Conservation (phyloP, 1,139 yeast genomes). For the Candida sp. region DNA sequence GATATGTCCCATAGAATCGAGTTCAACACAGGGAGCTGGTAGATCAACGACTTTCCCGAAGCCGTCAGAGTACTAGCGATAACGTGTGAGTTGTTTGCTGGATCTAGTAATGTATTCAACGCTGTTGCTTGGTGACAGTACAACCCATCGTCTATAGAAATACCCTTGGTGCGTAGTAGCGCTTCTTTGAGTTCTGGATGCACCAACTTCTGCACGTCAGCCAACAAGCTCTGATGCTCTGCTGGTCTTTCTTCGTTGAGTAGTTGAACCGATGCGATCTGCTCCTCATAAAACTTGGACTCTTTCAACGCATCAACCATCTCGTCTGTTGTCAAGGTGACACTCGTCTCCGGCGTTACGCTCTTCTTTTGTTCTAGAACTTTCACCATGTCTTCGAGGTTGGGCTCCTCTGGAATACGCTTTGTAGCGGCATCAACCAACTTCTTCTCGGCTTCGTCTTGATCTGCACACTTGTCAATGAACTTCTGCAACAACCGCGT, state of each 20-base stretch:
- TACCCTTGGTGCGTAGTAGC: slow-evolving; percentile 48
- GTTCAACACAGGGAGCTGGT: slow-evolving; percentile 83
- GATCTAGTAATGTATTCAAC: slow-evolving; percentile 50
- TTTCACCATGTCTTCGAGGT: slow-evolving; percentile 36
- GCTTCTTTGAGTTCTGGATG: slow-evolving; percentile 55
- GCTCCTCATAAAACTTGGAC: slow-evolving; percentile 57
- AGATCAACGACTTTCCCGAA: slow-evolving; percentile 92
- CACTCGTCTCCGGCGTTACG: slow-evolving; percentile 15
- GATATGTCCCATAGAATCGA: slow-evolving; percentile 50
- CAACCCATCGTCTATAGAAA: slow-evolving; percentile 51
- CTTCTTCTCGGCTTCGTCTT: slow-evolving; percentile 33
- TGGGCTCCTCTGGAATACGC: slow-evolving; percentile 51
- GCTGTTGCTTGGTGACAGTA: slow-evolving; percentile 88
- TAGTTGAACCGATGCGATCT: slow-evolving; percentile 41
- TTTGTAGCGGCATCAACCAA: slow-evolving; percentile 34
- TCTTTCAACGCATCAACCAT: slow-evolving; percentile 52
- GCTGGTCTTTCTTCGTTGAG: slow-evolving; percentile 29
- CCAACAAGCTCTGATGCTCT: slow-evolving; percentile 16
- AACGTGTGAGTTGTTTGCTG: slow-evolving; percentile 56
- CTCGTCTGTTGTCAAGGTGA: slow-evolving; percentile 23
- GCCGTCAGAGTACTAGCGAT: slow-evolving; percentile 94
- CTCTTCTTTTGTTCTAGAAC: slow-evolving; percentile 35
- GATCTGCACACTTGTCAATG: slow-evolving; percentile 6
- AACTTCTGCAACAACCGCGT: slow-evolving; percentile 18
- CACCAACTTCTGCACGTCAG: slow-evolving; percentile 38